Evolutionary conservation across 2,329 filamentous ascomycete genomes (phyloP).

Genomic region (Myriosclerotinia scirpicola): DNA sequence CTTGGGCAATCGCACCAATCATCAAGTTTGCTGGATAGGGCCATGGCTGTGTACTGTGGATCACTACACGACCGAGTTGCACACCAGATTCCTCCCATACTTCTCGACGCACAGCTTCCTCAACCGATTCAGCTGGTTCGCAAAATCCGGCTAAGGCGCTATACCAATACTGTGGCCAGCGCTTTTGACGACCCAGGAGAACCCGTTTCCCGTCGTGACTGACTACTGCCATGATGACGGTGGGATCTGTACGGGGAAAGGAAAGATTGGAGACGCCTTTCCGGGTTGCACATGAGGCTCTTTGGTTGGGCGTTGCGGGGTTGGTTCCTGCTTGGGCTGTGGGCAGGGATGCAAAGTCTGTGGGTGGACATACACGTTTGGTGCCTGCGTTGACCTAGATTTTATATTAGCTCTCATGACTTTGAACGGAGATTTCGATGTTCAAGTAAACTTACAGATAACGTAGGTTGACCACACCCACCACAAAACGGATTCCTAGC

Average conservation of each 20-base stretch:
- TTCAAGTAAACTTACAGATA: slow-evolving; percentile 53
- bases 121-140: slow-evolving; percentile 80
- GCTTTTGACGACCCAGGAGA: slow-evolving; percentile 80
- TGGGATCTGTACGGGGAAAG: slow-evolving; percentile 84
- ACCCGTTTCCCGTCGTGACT: slow-evolving; percentile 67
- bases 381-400: slow-evolving; percentile 62
- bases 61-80: slow-evolving; percentile 70
- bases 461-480: slow-evolving; percentile 78
- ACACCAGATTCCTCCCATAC: slow-evolving; percentile 87
- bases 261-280: slow-evolving; percentile 84
- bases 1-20: slow-evolving; percentile 87
- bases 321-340: slow-evolving; percentile 44
- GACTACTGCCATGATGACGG: slow-evolving; percentile 90
- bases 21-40: slow-evolving; percentile 82
- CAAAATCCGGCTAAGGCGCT: slow-evolving; percentile 85
- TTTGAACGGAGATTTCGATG: not conserved
- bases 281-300: slow-evolving; percentile 75
- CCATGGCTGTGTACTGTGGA: slow-evolving; percentile 86
- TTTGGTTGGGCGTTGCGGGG: slow-evolving; percentile 48
- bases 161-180: slow-evolving; percentile 85
- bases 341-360: slow-evolving; percentile 53
- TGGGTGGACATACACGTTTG: slow-evolving; percentile 76
- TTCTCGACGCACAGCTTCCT: slow-evolving; percentile 80
- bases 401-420: not conserved
- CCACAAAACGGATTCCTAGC: slow-evolving; percentile 87